phyloP scores from a whole-genome alignment of 306 rosid genomes.

The Vachellia collinsii region DNA sequence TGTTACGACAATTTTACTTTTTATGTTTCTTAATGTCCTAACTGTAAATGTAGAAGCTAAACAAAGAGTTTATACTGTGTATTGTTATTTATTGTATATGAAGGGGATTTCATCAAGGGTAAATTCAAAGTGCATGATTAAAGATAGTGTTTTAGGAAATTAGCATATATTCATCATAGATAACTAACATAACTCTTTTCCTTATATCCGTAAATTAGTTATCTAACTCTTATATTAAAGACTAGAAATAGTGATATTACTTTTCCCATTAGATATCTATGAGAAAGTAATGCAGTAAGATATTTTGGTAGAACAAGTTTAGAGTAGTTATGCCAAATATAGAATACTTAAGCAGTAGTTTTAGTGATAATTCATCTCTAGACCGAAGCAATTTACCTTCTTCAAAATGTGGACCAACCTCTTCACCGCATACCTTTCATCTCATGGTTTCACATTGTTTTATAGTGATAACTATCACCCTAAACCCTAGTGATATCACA shows the following conservation, averaged over 20 bases:
- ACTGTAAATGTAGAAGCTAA: too few species aligned
- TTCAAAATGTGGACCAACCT: slow-evolving; percentile 21
- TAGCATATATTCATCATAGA: too few species aligned
- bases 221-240: too few species aligned
- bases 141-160: too few species aligned
- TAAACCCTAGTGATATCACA: slow-evolving; percentile 1
- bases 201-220: too few species aligned
- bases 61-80: too few species aligned
- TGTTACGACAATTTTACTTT: not conserved
- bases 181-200: too few species aligned
- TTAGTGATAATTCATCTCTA: slow-evolving; percentile 31
- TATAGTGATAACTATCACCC: not conserved
- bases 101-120: too few species aligned
- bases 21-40: too few species aligned
- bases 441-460: slow-evolving; percentile 4
- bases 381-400: slow-evolving; percentile 17
- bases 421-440: slow-evolving; percentile 13
- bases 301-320: not conserved
- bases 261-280: not conserved
- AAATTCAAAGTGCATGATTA: too few species aligned
- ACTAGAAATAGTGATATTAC: too few species aligned
- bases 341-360: slow-evolving; percentile 32
- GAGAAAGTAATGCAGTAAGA: not conserved
- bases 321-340: not conserved
- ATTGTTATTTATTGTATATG: too few species aligned